Percentiles rank a stretch among this genome's conserved stretches.
Conservation (phyloP, 2,329 filamentous ascomycete species). For the Drechmeria coniospora region DNA sequence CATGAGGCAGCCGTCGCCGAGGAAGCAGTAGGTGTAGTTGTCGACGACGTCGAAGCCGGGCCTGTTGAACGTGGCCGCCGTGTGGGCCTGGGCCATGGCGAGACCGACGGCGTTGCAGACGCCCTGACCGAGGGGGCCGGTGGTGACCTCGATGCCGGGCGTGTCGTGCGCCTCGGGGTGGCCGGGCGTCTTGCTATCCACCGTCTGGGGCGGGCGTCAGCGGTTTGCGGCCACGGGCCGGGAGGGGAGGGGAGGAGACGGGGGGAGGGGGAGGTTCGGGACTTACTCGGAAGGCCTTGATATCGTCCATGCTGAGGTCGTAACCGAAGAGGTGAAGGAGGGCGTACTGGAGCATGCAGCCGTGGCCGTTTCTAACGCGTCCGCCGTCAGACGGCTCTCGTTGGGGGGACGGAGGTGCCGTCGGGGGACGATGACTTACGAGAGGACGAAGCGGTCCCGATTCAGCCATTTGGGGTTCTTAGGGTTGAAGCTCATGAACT, state of each 20-base stretch:
- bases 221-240: neutral
- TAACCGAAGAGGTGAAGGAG: conserved; percentile 96
- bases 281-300: conserved; percentile 91
- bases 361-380: conserved; percentile 72
- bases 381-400: conserved; percentile 4
- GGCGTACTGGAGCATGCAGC: conserved; percentile 98
- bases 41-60: conserved; percentile 78
- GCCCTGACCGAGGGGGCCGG: conserved; percentile 92
- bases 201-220: conserved; percentile 18
- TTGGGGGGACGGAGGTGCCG: neutral
- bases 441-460: conserved; percentile 96
- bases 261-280: too few species aligned
- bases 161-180: conserved; percentile 96
- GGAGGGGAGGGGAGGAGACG: too few species aligned
- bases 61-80: conserved; percentile 89
- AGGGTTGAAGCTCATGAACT: conserved; percentile 99
- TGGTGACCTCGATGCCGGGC: conserved; percentile 93
- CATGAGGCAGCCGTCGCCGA: conserved; percentile 97
- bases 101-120: conserved; percentile 95
- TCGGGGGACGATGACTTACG: conserved; percentile 46
- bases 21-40: conserved; percentile 95
- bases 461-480: conserved; percentile 97
- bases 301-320: conserved; percentile 68
- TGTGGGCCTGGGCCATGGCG: conserved; percentile 90
- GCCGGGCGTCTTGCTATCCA: conserved; percentile 72